Conservation (phyloP, 352 stramenopile genomes). For the Pythium phragmitis region DNA sequence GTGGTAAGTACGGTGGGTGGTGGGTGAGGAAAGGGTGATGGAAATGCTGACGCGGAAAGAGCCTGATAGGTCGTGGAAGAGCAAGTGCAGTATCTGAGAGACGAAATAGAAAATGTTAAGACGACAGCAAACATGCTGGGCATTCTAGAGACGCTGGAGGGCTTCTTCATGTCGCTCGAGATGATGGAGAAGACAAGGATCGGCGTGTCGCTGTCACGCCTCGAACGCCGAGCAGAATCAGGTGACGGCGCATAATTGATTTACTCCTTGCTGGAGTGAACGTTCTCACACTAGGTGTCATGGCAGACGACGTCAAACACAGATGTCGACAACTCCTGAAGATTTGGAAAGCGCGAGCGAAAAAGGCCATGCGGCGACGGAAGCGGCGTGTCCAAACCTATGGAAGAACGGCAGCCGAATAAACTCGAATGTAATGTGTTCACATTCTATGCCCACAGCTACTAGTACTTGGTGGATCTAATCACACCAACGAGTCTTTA, state of each 20-base stretch:
- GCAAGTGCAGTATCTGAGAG: conserved; percentile 54
- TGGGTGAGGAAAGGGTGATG: not conserved
- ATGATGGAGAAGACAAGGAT: conserved; percentile 78
- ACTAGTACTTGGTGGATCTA: not conserved
- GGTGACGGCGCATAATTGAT: conserved; percentile 11
- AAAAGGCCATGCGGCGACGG: conserved; percentile 60
- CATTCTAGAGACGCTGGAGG: conserved; percentile 53
- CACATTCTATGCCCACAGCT: not conserved
- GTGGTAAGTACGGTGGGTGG: conserved; percentile 32
- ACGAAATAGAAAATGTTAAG: conserved; percentile 63
- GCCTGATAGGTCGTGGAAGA: conserved; percentile 48
- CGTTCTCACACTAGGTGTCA: not conserved
- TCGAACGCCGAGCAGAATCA: conserved; percentile 38
- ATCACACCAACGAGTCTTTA: conserved; percentile 13
- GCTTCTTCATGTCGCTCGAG: conserved; percentile 75
- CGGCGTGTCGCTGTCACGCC: conserved; percentile 36
- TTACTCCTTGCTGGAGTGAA: not conserved
- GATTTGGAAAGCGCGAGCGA: conserved; percentile 68
- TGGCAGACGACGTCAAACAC: conserved; percentile 35
- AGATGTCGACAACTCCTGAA: conserved; percentile 45
- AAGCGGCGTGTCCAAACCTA: conserved; percentile 61
- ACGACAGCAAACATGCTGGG: conserved; percentile 45
- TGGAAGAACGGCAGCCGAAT: conserved; percentile 69
- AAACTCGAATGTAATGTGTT: conserved; percentile 16
- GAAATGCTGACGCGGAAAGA: not conserved